Conservation (phyloP, 306 rosid genomes). For the Casuarina glauca region DNA sequence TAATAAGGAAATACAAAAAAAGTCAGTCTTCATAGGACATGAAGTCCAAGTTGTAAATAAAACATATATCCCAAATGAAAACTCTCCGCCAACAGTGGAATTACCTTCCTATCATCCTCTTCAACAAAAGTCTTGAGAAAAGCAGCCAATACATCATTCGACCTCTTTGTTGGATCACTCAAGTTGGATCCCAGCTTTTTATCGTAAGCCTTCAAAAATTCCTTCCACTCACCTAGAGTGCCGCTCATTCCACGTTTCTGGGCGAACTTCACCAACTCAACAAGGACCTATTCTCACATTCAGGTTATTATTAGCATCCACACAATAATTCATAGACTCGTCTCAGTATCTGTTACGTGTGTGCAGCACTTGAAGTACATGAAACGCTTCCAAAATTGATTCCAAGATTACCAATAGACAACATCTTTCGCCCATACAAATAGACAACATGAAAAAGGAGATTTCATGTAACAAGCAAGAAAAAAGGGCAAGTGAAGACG, state of each 20-base stretch:
- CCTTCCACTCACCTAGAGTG: slow-evolving; percentile 72
- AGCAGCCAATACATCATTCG: slow-evolving; percentile 54
- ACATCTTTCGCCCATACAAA: no score
- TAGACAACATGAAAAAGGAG: no score
- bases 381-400: not conserved
- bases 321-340: no score
- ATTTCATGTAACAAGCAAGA: no score
- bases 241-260: slow-evolving; percentile 77
- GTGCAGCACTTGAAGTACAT: not conserved
- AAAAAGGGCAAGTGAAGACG: not conserved
- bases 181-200: slow-evolving; percentile 56
- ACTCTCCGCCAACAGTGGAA: not conserved
- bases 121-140: slow-evolving; percentile 65
- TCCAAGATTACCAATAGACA: no score
- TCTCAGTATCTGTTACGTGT: no score
- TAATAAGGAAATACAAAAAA: not conserved
- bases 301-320: not conserved
- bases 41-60: not conserved
- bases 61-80: not conserved
- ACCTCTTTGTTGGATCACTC: slow-evolving; percentile 76
- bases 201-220: slow-evolving; percentile 57
- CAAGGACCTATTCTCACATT: slow-evolving; percentile 51
- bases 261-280: slow-evolving; percentile 64
- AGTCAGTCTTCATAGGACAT: not conserved
- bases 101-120: slow-evolving; percentile 62